phyloP scores from a whole-genome alignment of 257 asterid species.

The Perilla frutescens region DNA sequence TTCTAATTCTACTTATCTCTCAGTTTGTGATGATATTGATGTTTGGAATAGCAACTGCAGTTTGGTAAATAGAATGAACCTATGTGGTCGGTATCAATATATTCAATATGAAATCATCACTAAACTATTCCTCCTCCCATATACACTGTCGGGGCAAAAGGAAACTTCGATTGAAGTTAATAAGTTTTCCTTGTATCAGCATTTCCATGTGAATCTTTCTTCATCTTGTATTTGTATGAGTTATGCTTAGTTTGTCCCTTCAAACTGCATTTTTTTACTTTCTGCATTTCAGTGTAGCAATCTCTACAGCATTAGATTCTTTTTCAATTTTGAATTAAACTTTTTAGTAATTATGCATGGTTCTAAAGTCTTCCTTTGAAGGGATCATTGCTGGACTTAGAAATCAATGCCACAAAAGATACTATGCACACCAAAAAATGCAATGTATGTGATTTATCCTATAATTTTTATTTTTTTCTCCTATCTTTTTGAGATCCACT shows the following conservation, averaged over 20 bases:
- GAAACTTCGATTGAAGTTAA: background rate
- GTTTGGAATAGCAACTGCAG: background rate
- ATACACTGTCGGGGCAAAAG: background rate
- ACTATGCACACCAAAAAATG: conserved; percentile 43
- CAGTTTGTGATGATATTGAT: background rate
- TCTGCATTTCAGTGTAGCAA: conserved; percentile 5
- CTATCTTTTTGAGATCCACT: background rate
- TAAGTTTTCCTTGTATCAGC: too few relatives aligned
- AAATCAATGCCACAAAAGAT: conserved; percentile 29
- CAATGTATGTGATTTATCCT: conserved; percentile 47
- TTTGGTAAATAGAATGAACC: background rate
- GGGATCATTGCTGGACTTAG: conserved; percentile 32
- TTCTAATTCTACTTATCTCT: background rate
- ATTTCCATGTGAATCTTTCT: background rate
- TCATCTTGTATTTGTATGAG: background rate
- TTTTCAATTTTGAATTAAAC: conserved; percentile 16
- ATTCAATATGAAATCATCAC: background rate
- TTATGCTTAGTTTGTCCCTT: background rate
- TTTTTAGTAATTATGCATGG: background rate
- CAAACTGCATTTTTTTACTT: background rate
- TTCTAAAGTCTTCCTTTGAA: conserved; percentile 34
- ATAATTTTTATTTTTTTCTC: background rate
- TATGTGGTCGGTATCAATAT: too few relatives aligned
- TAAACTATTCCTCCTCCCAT: background rate
- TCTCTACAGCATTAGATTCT: background rate